Evolutionary conservation across 176 grass and related monocot genomes (phyloP).

Genomic region (bread wheat (Triticum aestivum)): IWGSC_CS_RefSeq_v2.1 NC_057798.1:144034751-144035250

Average conservation of each 20-base stretch:
- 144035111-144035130: too few relatives aligned
- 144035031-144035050: background rate
- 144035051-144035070: too few relatives aligned
- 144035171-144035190: background rate
- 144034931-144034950: background rate
- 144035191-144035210: background rate
- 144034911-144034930: background rate
- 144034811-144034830: background rate
- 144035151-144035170: too few relatives aligned
- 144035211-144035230: too few relatives aligned
- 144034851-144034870: background rate
- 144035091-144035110: too few relatives aligned
- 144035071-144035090: too few relatives aligned
- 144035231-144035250: background rate
- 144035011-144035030: background rate
- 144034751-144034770: background rate
- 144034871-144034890: background rate
- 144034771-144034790: background rate
- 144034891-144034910: background rate
- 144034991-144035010: too few relatives aligned
- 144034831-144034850: background rate
- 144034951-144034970: background rate
- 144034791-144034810: conserved; percentile 10
- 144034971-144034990: too few relatives aligned
- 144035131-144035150: too few relatives aligned